Conservation (phyloP, 805 yeast species). For the Kodamaea neixiangensis region DNA sequence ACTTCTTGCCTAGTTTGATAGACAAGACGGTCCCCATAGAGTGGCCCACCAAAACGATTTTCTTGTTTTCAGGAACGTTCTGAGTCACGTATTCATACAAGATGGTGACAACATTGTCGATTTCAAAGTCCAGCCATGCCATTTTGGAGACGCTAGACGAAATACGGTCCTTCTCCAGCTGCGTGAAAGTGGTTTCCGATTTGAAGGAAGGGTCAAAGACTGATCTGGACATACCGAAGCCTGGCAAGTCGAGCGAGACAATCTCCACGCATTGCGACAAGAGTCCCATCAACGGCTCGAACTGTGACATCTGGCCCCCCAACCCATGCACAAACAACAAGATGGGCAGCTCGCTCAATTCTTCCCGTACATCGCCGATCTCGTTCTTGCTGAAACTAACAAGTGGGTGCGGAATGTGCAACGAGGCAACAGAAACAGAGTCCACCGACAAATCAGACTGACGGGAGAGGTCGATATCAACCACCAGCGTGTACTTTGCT, state of each 20-base stretch:
- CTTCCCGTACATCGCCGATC: conserved; percentile 28
- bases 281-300: conserved; percentile 68
- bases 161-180: conserved; percentile 33
- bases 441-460: conserved; percentile 24
- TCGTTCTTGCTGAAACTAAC: conserved; percentile 22
- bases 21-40: conserved; percentile 70
- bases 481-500: conserved; percentile 48
- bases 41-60: conserved; percentile 60
- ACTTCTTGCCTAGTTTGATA: conserved; percentile 42
- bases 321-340: conserved; percentile 79
- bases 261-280: conserved; percentile 65
- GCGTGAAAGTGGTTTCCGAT: conserved; percentile 25
- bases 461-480: conserved; percentile 34
- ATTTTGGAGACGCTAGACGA: conserved; percentile 29
- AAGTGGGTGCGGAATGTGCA: conserved; percentile 56
- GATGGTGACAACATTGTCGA: conserved; percentile 43
- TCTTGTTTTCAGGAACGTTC: conserved; percentile 42
- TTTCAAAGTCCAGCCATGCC: conserved; percentile 43
- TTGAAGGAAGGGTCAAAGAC: conserved; percentile 18
- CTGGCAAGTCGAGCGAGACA: conserved; percentile 80
- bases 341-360: conserved; percentile 55
- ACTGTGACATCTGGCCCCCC: conserved; percentile 88
- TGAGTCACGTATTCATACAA: conserved; percentile 38
- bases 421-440: conserved; percentile 39
- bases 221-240: conserved; percentile 64